These are phyloP conservation scores for Saccharomycopsis selenospora DNA, from an alignment of 805 yeast species.

Conservation along the genomic window DNA sequence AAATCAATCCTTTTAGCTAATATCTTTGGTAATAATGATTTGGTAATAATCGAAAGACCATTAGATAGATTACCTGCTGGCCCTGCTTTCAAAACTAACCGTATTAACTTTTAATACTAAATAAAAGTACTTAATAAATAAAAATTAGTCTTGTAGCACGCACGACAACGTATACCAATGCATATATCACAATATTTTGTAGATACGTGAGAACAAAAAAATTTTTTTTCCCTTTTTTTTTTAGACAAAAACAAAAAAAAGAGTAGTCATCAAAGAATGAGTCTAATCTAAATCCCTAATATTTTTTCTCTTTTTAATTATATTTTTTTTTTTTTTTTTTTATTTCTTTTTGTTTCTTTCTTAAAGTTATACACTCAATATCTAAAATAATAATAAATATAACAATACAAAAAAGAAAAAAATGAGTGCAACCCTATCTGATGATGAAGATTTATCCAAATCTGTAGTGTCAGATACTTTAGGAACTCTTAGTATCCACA, in stretches of 20 bases:
- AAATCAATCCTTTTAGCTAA: slow-evolving; percentile 62
- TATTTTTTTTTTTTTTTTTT: too few species aligned
- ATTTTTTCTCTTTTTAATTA: too few species aligned
- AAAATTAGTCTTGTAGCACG: too few species aligned
- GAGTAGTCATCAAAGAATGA: too few species aligned
- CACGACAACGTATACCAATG: too few species aligned
- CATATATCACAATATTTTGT: too few species aligned
- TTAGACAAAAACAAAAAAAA: too few species aligned
- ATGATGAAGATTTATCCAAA: slow-evolving; percentile 12
- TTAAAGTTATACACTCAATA: too few species aligned
- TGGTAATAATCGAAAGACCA: slow-evolving; percentile 75
- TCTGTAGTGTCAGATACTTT: neutral
- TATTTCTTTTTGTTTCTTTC: too few species aligned
- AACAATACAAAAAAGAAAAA: neutral
- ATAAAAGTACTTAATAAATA: neutral
- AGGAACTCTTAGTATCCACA: neutral
- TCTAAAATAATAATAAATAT: neutral
- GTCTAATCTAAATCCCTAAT: too few species aligned
- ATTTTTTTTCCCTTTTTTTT: too few species aligned
- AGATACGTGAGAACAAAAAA: too few species aligned
- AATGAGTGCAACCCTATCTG: slow-evolving; percentile 14
- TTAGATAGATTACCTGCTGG: slow-evolving; percentile 42
- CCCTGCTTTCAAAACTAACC: slow-evolving; percentile 48
- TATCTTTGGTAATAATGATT: slow-evolving; percentile 44
- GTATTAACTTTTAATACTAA: slow-evolving; percentile 12